Evolutionary conservation across 2,329 filamentous ascomycete species (phyloP).

Genomic region (Fusarium sp.): DNA sequence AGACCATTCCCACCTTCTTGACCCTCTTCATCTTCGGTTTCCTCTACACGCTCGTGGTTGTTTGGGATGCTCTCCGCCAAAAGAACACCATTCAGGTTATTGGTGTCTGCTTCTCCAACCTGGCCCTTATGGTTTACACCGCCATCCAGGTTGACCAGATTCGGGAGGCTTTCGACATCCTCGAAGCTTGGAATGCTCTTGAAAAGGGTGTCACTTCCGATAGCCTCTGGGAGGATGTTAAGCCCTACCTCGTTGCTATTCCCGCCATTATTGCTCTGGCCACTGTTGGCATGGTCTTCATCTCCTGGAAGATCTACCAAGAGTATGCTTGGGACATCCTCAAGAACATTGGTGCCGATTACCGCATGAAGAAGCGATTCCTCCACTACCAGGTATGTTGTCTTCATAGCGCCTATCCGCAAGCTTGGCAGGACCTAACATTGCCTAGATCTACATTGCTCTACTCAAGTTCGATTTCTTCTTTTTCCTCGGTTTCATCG

Average conservation of each 20-base stretch:
- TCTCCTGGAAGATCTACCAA: slow-evolving; percentile 96
- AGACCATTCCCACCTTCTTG: slow-evolving; percentile 93
- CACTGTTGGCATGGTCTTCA: slow-evolving; percentile 80
- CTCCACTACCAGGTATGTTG: slow-evolving; percentile 89
- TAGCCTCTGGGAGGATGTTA: slow-evolving; percentile 78
- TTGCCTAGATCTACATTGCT: slow-evolving; percentile 89
- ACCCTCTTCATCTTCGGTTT: slow-evolving; percentile 98
- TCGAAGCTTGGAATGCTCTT: slow-evolving; percentile 66
- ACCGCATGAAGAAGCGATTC: slow-evolving; percentile 97
- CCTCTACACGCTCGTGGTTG: slow-evolving; percentile 89
- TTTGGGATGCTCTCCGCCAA: slow-evolving; percentile 92
- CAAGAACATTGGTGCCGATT: slow-evolving; percentile 98
- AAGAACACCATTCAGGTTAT: slow-evolving; percentile 99
- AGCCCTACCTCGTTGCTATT: slow-evolving; percentile 86
- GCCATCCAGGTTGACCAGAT: slow-evolving; percentile 96
- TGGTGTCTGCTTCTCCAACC: slow-evolving; percentile 92
- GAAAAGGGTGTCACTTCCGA: slow-evolving; percentile 47
- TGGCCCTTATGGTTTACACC: slow-evolving; percentile 92
- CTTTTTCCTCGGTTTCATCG: slow-evolving; percentile 99
- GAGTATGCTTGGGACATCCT: slow-evolving; percentile 99
- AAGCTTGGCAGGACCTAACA: slow-evolving; percentile 4
- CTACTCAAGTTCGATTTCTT: slow-evolving; percentile 99
- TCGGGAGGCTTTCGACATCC: slow-evolving; percentile 74
- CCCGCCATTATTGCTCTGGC: slow-evolving; percentile 86
- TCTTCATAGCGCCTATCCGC: neutral